Base-by-base conservation (phyloP, 768 basidiomycete species). In the Naematelia aurantialba region DNA sequence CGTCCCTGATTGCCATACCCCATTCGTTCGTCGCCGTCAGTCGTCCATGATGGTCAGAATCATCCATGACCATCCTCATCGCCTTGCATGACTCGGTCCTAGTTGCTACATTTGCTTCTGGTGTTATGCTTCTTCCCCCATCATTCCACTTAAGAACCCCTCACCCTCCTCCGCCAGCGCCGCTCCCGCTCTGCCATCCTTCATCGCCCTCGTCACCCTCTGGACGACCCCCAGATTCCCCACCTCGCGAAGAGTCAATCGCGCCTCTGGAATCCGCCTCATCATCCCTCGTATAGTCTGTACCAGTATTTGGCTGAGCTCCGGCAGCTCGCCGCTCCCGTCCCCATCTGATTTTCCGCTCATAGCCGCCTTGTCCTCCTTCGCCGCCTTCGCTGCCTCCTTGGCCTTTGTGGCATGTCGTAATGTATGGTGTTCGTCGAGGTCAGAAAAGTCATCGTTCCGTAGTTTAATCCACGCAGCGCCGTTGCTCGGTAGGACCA, bases 391-490 rank as follows among this genome's bases (percentile, higher is more conserved):
- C n/a, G n/a, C n/a, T n/a, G n/a, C n/a, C 54, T 5, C 47, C 59
- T 2, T 22, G 26, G 13, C 24, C 13, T 21, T 54, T 25, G 12
- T 39, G 8, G 34, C 17, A 8, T 39, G 34, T 39, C 34, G 34
- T 39, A 39, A 8, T 17, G 17, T 8, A 55, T 70, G 70, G 56
- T 73, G 72, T 46, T 73, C 72, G 19, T 10, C 29, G 2, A 70
- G 34, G 27, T 73, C 91, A 55, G 85, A 84, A 73, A 96, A 92
- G 79, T 98, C 89, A 73, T 96, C 89, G 61, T 84, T 84, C 50
- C 96, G 88, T 44, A 98, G 82, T 69, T 88, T 85, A 70, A 94
- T 90, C 96, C 96, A 99, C 1, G 87, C 84, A 53, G 91, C 88
- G 26, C 94, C 94, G 54, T 82, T 52, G 22, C 47, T 89, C 79